A percentile compares a stretch with the other conserved stretches of the same genome.
phyloP scores from a whole-genome alignment of 2,329 filamentous ascomycete species.

The Pestalotiopsis sp. region DNA sequence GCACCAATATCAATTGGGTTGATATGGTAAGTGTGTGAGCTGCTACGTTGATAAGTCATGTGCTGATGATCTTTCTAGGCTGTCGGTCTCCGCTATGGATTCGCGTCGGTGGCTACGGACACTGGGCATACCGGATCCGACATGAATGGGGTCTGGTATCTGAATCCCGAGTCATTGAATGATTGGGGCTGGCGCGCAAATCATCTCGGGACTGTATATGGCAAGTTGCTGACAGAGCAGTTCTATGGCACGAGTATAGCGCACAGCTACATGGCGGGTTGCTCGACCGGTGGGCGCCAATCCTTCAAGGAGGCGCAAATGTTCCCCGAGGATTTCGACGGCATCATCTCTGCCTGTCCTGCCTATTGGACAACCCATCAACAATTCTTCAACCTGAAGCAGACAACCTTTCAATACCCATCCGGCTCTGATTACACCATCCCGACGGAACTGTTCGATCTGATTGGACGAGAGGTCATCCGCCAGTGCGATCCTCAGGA shows the following conservation, averaged over 20 bases:
- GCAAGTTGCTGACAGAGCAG: constrained; percentile 44
- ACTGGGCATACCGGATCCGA: constrained; percentile 42
- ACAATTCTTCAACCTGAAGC: constrained; percentile 36
- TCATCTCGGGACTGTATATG: constrained; percentile 46
- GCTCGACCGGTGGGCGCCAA: constrained; percentile 57
- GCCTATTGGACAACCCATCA: constrained; percentile 30
- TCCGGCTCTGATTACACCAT: constrained; percentile 45
- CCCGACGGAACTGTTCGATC: constrained; percentile 40
- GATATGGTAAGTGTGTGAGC: not conserved
- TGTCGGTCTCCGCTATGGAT: constrained; percentile 31
- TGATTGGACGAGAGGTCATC: constrained; percentile 38
- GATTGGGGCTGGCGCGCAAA: constrained; percentile 29
- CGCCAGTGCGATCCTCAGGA: constrained; percentile 44
- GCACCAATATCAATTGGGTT: not conserved
- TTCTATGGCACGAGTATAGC: constrained; percentile 42
- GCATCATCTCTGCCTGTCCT: constrained; percentile 46
- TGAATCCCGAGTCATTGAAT: constrained; percentile 29
- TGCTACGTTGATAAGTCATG: constrained; percentile 33
- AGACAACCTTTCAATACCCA: constrained; percentile 40
- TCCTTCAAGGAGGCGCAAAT: constrained; percentile 50
- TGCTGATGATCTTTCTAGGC: constrained; percentile 42
- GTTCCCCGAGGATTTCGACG: constrained; percentile 57
- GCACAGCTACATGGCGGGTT: constrained; percentile 53
- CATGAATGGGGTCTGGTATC: constrained; percentile 23
- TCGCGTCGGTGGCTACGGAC: constrained; percentile 42